phyloP scores from a whole-genome alignment of 176 grass and related monocot genomes.

The Elaeis guineensis region DNA sequence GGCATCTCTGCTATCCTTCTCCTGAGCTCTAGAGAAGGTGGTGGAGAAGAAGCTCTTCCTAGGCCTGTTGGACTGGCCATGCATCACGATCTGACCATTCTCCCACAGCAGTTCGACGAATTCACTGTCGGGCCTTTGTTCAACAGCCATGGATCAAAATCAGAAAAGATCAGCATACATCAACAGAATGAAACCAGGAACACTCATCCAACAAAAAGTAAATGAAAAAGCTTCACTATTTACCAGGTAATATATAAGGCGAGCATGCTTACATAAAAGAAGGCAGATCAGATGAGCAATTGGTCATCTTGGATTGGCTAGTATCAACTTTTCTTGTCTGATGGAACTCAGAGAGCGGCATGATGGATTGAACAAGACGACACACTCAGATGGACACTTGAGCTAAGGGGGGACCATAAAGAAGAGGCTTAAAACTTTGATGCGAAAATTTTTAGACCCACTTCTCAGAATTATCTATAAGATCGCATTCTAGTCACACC shows the following conservation, averaged over 20 bases:
- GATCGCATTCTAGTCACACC: too few species aligned
- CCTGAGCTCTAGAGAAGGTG: conserved; percentile 1
- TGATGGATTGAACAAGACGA: neutral
- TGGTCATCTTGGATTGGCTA: conserved; percentile 7
- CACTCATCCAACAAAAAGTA: too few species aligned
- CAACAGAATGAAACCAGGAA: neutral
- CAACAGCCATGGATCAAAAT: neutral
- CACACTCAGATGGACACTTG: too few species aligned
- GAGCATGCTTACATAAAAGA: conserved; percentile 7
- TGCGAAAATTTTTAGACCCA: too few species aligned
- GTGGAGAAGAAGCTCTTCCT: neutral
- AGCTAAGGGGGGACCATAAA: too few species aligned
- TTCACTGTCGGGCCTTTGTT: conserved; percentile 18
- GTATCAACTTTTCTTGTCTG: conserved; percentile 2
- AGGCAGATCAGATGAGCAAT: conserved; percentile 4
- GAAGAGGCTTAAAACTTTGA: too few species aligned
- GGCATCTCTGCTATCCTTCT: conserved; percentile 3
- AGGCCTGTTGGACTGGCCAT: conserved; percentile 10
- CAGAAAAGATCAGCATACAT: too few species aligned
- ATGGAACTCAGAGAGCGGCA: conserved; percentile 13
- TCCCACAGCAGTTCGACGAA: conserved; percentile 36
- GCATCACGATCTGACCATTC: conserved; percentile 19
- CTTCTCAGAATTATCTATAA: too few species aligned
- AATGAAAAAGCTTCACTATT: too few species aligned
- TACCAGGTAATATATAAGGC: neutral